Evolutionary conservation across 495 filamentous ascomycete species (phyloP), one percentile per base, ranked within the genome.

Genomic region (Penicillium malachiteum): DNA sequence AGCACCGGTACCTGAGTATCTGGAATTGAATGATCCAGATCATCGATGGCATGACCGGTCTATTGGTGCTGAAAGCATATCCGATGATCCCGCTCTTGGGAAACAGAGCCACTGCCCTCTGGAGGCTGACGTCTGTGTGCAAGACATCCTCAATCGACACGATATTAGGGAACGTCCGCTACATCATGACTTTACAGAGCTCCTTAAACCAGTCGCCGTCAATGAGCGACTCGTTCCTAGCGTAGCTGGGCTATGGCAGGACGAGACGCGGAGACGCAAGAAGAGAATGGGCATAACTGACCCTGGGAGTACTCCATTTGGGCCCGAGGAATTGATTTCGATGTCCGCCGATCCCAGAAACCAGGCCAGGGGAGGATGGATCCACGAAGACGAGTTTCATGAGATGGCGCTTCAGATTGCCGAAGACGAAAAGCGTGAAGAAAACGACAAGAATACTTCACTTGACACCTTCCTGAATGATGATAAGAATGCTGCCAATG

Each of bases 241-340:
- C 58, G 90, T 98, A 87, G 92, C 90, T 52, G 90, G 89, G 5
- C 69, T 98, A 14, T 98, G 94, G 94, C 85, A 84, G 69, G 92
- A 96, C 65, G 94, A 98, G 68, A 90, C 86, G 1, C 82, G 81
- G 40, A 83, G 94, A 45, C 84, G 92, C 34, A 91, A 89, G 63
- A 79, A 78, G 56, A 78, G 76, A 38, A 84, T 91, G 78, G 82
- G 84, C 12, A 71, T 87, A 21, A 59, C 66, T 3, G 77, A 84
- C 52, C 80, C 85, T 6, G 82, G 77, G 38, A 87, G 83, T 58
- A 90, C 81, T 59, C 88, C 90, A 0, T 95, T 95, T 65, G 83
- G 85, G 12, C 72, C 83, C 0, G 93, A 96, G 46, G 92, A 84
- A 2, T 62, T 97, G 54, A 78, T 92, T 12, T 89, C 91, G 12